These are phyloP conservation scores for Pleurotus cornucopiae DNA, from an alignment of 768 basidiomycete genomes.

Conservation along the genomic window DNA sequence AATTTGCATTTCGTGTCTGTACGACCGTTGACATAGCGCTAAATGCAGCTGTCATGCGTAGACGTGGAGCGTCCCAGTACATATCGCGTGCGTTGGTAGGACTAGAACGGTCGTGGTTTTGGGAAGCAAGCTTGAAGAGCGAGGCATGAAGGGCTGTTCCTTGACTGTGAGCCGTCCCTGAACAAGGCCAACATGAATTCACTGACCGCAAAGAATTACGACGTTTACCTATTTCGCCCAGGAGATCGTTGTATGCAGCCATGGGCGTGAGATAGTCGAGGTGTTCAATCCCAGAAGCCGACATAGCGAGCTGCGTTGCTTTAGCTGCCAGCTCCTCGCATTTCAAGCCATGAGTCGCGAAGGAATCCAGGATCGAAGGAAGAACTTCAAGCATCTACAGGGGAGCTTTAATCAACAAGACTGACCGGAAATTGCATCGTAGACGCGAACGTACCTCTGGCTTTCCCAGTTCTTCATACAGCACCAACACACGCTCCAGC, in stretches of 20 bases:
- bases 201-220: background rate
- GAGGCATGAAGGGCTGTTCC: background rate
- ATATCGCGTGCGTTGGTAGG: background rate
- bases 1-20: conserved; percentile 39
- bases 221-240: conserved; percentile 35
- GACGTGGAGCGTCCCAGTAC: conserved; percentile 19
- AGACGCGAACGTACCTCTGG: conserved; percentile 22
- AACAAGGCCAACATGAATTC: too few species aligned
- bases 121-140: conserved; percentile 6
- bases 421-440: background rate
- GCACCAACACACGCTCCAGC: conserved; percentile 36
- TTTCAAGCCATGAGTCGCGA: conserved; percentile 41
- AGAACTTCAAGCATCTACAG: conserved; percentile 38
- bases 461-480: conserved; percentile 41
- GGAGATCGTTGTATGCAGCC: conserved; percentile 36
- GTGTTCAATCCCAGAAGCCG: conserved; percentile 20
- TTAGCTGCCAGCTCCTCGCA: conserved; percentile 37
- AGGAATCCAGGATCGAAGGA: conserved; percentile 44
- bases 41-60: conserved; percentile 39
- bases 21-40: conserved; percentile 44
- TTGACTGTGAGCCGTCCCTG: background rate
- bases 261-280: conserved; percentile 36
- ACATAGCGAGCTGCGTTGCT: conserved; percentile 16
- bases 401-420: background rate
- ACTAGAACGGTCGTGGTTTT: conserved; percentile 15